phyloP scores from a whole-genome alignment of 2,329 filamentous ascomycete species.

The Alternaria solani region DNA sequence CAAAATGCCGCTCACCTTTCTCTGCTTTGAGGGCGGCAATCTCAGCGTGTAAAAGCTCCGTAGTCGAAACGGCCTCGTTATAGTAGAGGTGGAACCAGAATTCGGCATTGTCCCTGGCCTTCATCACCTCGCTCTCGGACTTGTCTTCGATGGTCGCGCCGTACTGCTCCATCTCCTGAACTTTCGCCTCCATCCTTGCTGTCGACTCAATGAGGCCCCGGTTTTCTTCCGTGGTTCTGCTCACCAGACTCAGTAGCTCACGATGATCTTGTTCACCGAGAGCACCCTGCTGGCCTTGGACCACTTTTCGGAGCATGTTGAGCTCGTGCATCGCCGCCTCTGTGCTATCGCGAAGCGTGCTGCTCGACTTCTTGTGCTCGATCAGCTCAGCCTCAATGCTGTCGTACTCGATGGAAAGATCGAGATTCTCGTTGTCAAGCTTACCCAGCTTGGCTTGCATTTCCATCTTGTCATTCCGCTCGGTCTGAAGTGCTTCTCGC shows the following conservation, averaged over 20 bases:
- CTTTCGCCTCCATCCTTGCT: neutral
- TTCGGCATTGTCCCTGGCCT: neutral
- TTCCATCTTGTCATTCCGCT: neutral
- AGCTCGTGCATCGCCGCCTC: neutral
- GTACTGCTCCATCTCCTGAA: neutral
- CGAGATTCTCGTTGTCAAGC: neutral
- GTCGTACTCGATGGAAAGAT: neutral
- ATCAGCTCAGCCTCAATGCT: neutral
- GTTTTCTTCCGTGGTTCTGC: neutral
- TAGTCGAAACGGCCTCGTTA: conserved; percentile 2
- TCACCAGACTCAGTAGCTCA: neutral
- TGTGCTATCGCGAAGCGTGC: neutral
- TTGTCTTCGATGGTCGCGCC: neutral
- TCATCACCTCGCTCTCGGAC: neutral
- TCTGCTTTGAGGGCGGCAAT: conserved; percentile 7
- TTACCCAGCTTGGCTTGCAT: neutral
- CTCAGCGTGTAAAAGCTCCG: neutral
- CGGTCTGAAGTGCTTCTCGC: neutral
- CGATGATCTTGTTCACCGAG: neutral
- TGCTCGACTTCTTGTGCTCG: neutral
- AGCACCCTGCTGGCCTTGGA: neutral
- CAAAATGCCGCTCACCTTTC: neutral
- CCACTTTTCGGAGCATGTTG: neutral
- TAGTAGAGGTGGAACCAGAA: neutral
- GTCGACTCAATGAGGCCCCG: neutral